phyloP scores from a whole-genome alignment of 2,329 filamentous ascomycete genomes.

The Chrysoporthe puriensis region DNA sequence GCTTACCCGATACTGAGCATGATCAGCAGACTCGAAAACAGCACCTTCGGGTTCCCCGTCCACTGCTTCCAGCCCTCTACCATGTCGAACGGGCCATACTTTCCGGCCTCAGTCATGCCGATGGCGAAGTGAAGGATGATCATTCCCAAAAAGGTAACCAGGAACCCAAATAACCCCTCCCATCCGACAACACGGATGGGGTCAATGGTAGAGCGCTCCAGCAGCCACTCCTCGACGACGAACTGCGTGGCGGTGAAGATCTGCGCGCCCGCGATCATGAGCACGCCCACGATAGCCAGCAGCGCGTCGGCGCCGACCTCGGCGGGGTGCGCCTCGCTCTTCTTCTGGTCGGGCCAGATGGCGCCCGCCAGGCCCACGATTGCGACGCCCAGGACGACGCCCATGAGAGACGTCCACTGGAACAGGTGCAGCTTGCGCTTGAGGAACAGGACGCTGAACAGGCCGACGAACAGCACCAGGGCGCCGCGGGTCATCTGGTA shows the following conservation, averaged over 20 bases:
- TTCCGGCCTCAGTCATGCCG: constrained; percentile 74
- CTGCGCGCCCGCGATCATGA: constrained; percentile 91
- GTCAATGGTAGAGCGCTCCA: constrained; percentile 67
- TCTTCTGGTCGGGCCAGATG: constrained; percentile 71
- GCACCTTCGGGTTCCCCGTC: constrained; percentile 69
- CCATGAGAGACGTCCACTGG: constrained; percentile 87
- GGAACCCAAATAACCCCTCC: constrained; percentile 92
- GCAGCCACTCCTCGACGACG: constrained; percentile 91
- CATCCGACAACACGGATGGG: constrained; percentile 92
- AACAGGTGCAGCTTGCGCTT: constrained; percentile 78
- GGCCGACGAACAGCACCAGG: constrained; percentile 89
- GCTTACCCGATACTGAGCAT: constrained; percentile 96
- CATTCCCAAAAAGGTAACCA: constrained; percentile 78
- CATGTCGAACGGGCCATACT: constrained; percentile 87
- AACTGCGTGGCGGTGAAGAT: constrained; percentile 98
- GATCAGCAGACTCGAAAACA: constrained; percentile 80
- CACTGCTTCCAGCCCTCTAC: constrained; percentile 84
- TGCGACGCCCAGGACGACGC: constrained; percentile 86
- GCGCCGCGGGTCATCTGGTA: constrained; percentile 99
- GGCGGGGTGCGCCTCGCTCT: constrained; percentile 41
- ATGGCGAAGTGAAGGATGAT: constrained; percentile 76
- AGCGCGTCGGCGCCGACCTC: constrained; percentile 54
- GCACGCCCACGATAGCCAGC: constrained; percentile 77
- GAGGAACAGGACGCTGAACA: constrained; percentile 93
- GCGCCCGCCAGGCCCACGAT: constrained; percentile 88